Base-by-base conservation (phyloP, 257 asterid species). In the Buddleja alternifolia region DNA sequence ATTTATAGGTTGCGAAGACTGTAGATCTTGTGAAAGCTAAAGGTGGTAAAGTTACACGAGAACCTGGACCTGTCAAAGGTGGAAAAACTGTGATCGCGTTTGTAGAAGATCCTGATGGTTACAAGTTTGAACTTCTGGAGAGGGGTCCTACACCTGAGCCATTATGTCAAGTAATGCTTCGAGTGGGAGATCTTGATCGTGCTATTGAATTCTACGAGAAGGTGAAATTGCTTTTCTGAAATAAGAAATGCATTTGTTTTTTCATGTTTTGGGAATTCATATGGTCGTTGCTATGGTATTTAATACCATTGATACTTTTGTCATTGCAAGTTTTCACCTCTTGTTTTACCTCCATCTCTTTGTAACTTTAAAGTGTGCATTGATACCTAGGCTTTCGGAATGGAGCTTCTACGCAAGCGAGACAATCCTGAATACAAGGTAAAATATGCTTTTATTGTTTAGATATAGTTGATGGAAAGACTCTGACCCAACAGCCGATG, bases 391-490 rank as follows among this genome's bases (percentile, higher is more conserved):
- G 97, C 96, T 69, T 94, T 61, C 67, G 97, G 99, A 75, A 94
- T 94, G 97, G 92, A 89, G 82, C 99, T 94, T 75, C 96, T 94
- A 25, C 90, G 97, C 77, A 94, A 75, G 76, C 84, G 89, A 59
- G 99, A 94, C 78, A 94, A 89, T 72, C 97, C 99, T n/a, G 97
- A 91, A 73, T 91, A 91, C 85, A 94, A 94, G 99, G 99, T 91
- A 73, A 21, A 23, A 40, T 51, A 51, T 71, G 12, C 50, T 23
- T 17, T 63, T 54, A 51, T 63, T 24, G 36, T 70, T 63, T 44
- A 40, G 61, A 36, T 66, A 54, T 41, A 65, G 75, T 42, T 55
- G 47, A 21, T 65, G 46, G 24, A 51, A 14, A 52, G 32, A 54
- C 15, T 70, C 37, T 12, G 11, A 60, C 41, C 60, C 34, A 64